Evolutionary conservation across 2,329 filamentous ascomycete species (phyloP), one percentile per base, ranked within the genome.

Genomic region (Trichoderma sp.): DNA sequence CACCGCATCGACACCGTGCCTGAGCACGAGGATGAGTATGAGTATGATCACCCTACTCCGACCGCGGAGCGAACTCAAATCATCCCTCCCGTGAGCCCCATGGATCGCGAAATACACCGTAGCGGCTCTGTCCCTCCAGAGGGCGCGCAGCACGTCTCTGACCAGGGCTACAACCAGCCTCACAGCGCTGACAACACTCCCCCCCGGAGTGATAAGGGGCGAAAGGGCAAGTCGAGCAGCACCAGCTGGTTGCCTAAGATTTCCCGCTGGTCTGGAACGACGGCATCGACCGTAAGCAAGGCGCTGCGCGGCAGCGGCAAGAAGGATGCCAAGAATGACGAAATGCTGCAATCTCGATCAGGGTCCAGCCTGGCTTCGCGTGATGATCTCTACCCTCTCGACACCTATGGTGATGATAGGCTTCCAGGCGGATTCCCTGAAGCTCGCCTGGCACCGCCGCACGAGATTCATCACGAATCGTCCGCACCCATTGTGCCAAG

Each of bases 211-310:
- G 91, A 93, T 6, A 93, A 92, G 80, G 87, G 88, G 71, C 92
- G 92, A 79, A 97, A 97, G 82, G 92, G 96, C 82, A 97, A 97
- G 79, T 95, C 93, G 0, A 91, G 88, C 76, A 89, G 89, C 69
- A 96, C 93, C 0, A 93, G 92, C 0, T 89, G 88, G 84, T 92
- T 97, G 71, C 94, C 94, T 29, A 97, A 97, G 83, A 94, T 97
- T 72, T 98, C 96, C 6, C 89, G 96, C 55, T 99, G 96, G 96
- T 98, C 95, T 0, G 96, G 96, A 81, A 98, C 95, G 2, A 99
- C 96, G 0, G 88, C 94, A 4, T 97, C 94, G 0, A 97, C 93
- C 71, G 89, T 94, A 55, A 90, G 92, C 56, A 91, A 91, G 74
- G 91, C 91, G 52, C 91, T 94, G 78, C 88, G 91, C 52, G 88